Conservation (phyloP, 2,329 filamentous ascomycete genomes). For the Fusarium solani-melongenae region DNA sequence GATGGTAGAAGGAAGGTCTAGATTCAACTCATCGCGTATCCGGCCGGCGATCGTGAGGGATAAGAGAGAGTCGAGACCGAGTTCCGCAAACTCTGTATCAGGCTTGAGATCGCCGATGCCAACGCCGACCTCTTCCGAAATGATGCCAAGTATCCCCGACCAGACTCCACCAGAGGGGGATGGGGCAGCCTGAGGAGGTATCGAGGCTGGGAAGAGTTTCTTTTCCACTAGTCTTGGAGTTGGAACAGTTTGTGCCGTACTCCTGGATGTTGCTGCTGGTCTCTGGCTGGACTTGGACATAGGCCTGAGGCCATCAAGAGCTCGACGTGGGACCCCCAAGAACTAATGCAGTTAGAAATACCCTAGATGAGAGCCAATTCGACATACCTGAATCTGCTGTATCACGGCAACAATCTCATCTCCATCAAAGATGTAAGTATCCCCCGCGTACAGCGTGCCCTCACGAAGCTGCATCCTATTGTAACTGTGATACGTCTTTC, state of each 20-base stretch:
- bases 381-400: conserved; percentile 63
- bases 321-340: conserved; percentile 26
- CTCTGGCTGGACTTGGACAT: background rate
- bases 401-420: conserved; percentile 60
- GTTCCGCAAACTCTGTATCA: conserved; percentile 63
- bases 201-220: background rate
- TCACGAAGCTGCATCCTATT: conserved; percentile 67
- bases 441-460: conserved; percentile 53
- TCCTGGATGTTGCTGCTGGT: background rate
- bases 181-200: conserved; percentile 44
- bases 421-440: conserved; percentile 67
- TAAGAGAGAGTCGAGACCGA: conserved; percentile 71
- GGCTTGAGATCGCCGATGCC: conserved; percentile 70
- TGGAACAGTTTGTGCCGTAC: background rate
- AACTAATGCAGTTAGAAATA: conserved; percentile 5
- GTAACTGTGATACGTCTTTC: conserved; percentile 65
- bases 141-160: conserved; percentile 48
- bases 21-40: conserved; percentile 64
- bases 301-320: conserved; percentile 22
- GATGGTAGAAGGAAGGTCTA: conserved; percentile 58
- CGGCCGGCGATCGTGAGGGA: conserved; percentile 65
- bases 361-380: no score
- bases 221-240: background rate
- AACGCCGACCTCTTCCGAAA: conserved; percentile 77
- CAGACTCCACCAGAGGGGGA: conserved; percentile 1